Base-by-base conservation (phyloP, 306 rosid genomes). In the Oxytropis ochrocephala region DNA sequence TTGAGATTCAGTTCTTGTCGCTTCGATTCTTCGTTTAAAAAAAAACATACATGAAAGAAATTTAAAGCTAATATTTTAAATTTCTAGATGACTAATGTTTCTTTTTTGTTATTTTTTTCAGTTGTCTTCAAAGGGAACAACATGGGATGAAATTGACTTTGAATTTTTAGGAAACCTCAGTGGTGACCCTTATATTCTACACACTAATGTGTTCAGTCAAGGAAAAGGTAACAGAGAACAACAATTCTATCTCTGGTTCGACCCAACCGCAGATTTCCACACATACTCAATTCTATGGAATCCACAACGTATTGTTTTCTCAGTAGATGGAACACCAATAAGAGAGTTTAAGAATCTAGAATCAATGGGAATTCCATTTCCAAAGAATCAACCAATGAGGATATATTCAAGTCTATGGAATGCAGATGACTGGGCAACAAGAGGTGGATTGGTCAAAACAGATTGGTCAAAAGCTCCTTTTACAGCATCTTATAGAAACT, bases 401-500 rank as follows among this genome's bases (percentile, higher is more conserved):
- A 72, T 86, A 18, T 73, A 80, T 59, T 87, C 96, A 0, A 89
- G 96, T 67, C 72, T 87, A 0, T 89, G 96, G 96, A 86, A 89
- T 64, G 92, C 92, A 0, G 96, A 89, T 38, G 90, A 89, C 63
- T 89, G 92, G 96, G 96, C 96, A 3, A 89, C 92, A 2, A 85
- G 96, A 42, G 96, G 92, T 16, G 96, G 96, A 11, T 76, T 78
- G 0, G 67, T 87, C 1, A 87, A 87, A 54, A 85, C 92, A 2
- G 91, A 89, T 69, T 89, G 96, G 96, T 66, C 80, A 2, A 66
- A 76, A 57, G 92, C 92, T 5, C 96, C 96, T 0, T 89, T 87
- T 81, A 79, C 85, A 4, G 88, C 96, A 1, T 70, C 88, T 1
- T 89, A 86, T 50, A 79, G 86, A 2, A 86, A 85, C 43, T 86